Percentiles rank a stretch among this genome's conserved stretches.
Conservation (phyloP, 371 early-diverging fungal species). For the Syncephalastrum contaminatum region DNA sequence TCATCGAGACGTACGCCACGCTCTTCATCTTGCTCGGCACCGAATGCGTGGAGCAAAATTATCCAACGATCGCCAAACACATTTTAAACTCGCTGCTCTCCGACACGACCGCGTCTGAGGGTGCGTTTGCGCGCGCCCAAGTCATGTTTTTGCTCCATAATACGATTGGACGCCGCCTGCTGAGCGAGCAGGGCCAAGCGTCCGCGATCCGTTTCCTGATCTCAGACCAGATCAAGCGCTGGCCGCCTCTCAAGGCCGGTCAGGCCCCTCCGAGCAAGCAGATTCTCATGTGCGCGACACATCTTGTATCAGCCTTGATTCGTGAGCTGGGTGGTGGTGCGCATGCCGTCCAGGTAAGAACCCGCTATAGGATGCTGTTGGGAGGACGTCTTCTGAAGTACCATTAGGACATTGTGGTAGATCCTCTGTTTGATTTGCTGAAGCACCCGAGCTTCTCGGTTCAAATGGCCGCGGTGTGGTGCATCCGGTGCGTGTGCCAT, state of each 20-base stretch:
- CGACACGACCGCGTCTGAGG: conserved; percentile 48
- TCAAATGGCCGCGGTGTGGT: conserved; percentile 75
- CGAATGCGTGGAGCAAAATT: conserved; percentile 74
- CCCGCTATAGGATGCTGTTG: too few species aligned
- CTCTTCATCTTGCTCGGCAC: conserved; percentile 74
- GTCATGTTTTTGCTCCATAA: conserved; percentile 74
- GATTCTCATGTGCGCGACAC: conserved; percentile 65
- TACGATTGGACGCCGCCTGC: conserved; percentile 66
- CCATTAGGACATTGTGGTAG: conserved; percentile 63
- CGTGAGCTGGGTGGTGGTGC: conserved; percentile 81
- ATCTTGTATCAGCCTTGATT: conserved; percentile 72
- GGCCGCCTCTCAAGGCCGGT: conserved; percentile 67
- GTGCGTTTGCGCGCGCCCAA: conserved; percentile 63
- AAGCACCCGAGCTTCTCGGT: conserved; percentile 72
- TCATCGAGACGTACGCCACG: conserved; percentile 80
- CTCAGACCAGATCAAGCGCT: conserved; percentile 64
- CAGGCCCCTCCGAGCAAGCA: conserved; percentile 63
- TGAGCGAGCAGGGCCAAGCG: conserved; percentile 84
- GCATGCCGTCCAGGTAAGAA: conserved; percentile 61
- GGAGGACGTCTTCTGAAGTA: too few species aligned
- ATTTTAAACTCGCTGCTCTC: conserved; percentile 62
- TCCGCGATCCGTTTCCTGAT: conserved; percentile 67
- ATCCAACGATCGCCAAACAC: conserved; percentile 67
- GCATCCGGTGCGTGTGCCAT: conserved; percentile 67
- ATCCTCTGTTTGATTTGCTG: conserved; percentile 67